Conservation (phyloP, 2,329 filamentous ascomycete genomes). For the Seiridium cupressi region DNA sequence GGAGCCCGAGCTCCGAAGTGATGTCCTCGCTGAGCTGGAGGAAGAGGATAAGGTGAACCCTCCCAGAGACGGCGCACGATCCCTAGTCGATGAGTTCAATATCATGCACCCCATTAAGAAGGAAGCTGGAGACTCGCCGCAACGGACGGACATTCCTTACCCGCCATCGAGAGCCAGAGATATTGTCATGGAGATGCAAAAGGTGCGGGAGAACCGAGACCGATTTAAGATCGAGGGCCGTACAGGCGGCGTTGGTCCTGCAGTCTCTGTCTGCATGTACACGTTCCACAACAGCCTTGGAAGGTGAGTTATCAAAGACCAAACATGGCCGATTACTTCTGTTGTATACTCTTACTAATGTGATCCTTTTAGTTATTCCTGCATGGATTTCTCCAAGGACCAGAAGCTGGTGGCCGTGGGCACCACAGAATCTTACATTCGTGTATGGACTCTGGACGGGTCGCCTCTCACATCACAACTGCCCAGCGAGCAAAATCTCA, state of each 20-base stretch:
- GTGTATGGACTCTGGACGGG: constrained; percentile 89
- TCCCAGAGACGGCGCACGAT: constrained; percentile 66
- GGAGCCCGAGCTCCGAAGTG: constrained; percentile 77
- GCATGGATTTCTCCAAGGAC: constrained; percentile 93
- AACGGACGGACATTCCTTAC: constrained; percentile 75
- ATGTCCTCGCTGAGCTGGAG: constrained; percentile 82
- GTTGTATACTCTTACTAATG: neutral
- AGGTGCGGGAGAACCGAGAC: constrained; percentile 89
- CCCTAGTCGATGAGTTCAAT: constrained; percentile 84
- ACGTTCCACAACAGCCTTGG: constrained; percentile 97
- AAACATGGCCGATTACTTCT: neutral
- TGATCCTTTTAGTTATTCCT: constrained; percentile 64
- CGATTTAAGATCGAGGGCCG: constrained; percentile 84
- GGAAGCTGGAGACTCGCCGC: constrained; percentile 80
- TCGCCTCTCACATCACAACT: constrained; percentile 71
- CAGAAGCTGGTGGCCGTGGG: constrained; percentile 83
- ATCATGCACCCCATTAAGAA: constrained; percentile 79
- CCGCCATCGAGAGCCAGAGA: constrained; percentile 87
- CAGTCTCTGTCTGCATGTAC: constrained; percentile 92
- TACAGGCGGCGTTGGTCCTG: constrained; percentile 78
- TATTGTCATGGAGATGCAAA: constrained; percentile 90
- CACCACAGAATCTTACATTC: constrained; percentile 92
- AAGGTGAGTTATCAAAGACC: constrained; percentile 54
- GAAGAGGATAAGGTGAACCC: constrained; percentile 81
- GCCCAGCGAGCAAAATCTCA: constrained; percentile 54